phyloP scores from a whole-genome alignment of 2,329 filamentous ascomycete genomes.

The Trichoderma afroharzianum region DNA sequence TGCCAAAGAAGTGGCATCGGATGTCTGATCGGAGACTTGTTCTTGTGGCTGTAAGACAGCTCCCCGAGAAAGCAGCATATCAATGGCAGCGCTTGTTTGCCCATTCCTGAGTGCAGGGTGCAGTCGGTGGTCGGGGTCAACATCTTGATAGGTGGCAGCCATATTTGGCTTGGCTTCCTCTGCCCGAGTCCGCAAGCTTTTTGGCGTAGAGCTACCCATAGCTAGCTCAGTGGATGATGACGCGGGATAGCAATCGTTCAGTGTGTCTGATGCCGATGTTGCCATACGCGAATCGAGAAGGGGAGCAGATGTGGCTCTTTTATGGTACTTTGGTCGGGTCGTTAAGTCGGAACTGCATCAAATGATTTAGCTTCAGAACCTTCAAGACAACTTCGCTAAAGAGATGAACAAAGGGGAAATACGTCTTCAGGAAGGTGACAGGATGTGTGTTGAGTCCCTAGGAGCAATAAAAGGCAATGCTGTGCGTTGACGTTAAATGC shows the following conservation, averaged over 20 bases:
- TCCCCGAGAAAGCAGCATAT: not conserved
- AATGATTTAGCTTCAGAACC: not conserved
- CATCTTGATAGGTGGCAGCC: not conserved
- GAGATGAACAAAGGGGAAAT: not conserved
- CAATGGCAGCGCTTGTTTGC: not conserved
- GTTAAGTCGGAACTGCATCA: not conserved
- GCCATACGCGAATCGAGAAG: constrained; percentile 34
- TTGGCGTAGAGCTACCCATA: constrained; percentile 15
- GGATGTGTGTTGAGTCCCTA: not conserved
- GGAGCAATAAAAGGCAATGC: not conserved
- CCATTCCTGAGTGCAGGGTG: not conserved
- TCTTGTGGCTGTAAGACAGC: not conserved
- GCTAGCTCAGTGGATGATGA: constrained; percentile 19
- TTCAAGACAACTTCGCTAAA: not conserved
- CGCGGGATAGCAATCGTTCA: constrained; percentile 19
- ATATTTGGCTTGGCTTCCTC: not conserved
- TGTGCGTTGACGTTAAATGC: not conserved
- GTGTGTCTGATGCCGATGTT: not conserved
- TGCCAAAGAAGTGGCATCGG: not conserved
- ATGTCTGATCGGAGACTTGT: not conserved
- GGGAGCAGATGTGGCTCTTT: constrained; percentile 49
- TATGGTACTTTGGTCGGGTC: constrained; percentile 32
- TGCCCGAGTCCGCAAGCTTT: not conserved
- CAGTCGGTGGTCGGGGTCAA: not conserved
- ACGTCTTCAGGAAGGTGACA: not conserved